Conservation (phyloP, 495 filamentous ascomycete species). For the Chaetomium tenue region DNA sequence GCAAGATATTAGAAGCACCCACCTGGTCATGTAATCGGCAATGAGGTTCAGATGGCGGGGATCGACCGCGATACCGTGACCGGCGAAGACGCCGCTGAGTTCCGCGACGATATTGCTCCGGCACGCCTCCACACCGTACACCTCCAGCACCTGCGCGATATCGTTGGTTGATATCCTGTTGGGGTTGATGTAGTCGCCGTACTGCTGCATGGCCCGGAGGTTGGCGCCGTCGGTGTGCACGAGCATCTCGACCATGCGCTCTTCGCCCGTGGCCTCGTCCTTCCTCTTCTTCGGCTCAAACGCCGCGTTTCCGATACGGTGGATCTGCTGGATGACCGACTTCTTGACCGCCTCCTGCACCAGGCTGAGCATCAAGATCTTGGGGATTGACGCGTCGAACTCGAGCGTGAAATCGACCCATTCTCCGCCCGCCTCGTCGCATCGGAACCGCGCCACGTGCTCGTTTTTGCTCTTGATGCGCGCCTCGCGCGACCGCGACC, state of each 20-base stretch:
- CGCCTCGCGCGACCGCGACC: constrained; percentile 55
- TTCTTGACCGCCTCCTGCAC: constrained; percentile 73
- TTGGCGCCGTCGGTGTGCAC: constrained; percentile 82
- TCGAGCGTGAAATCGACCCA: constrained; percentile 81
- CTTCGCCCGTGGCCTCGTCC: constrained; percentile 48
- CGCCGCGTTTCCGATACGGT: constrained; percentile 67
- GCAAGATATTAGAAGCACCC: background rate
- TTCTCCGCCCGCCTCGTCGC: constrained; percentile 69
- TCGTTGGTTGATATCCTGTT: constrained; percentile 89
- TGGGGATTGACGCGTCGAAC: constrained; percentile 76
- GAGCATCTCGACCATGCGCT: constrained; percentile 51
- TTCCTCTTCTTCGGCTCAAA: constrained; percentile 64
- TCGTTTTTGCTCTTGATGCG: constrained; percentile 63
- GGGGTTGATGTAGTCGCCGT: constrained; percentile 80
- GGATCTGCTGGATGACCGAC: constrained; percentile 84
- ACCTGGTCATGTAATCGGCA: constrained; percentile 87
- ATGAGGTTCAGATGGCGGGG: constrained; percentile 92
- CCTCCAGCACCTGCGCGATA: constrained; percentile 73
- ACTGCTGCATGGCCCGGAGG: constrained; percentile 83
- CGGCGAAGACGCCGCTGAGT: constrained; percentile 79
- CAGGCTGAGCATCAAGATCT: constrained; percentile 87
- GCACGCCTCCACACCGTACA: constrained; percentile 92
- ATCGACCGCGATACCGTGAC: constrained; percentile 93
- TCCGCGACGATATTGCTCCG: constrained; percentile 83
- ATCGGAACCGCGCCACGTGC: constrained; percentile 72